Evolutionary conservation across 768 basidiomycete genomes (phyloP), one percentile per base, ranked within the genome.

Genomic region (Agaricus subrufescens): DNA sequence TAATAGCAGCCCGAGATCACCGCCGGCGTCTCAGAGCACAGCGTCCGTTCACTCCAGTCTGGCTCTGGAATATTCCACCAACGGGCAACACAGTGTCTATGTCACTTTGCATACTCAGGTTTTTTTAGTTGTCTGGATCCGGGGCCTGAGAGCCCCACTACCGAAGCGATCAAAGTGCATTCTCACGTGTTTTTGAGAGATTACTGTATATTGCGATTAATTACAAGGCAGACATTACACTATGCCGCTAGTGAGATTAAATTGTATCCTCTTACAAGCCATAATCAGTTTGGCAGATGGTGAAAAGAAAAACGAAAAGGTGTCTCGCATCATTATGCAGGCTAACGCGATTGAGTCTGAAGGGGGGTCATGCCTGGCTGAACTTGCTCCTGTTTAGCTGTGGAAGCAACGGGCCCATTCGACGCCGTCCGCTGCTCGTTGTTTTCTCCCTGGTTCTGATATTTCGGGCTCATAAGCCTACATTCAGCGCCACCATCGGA

Each of bases 401-500:
- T 15, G 11, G 34, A 25, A n/a, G 9, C 29, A 56, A 43, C 10
- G 19, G 19, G 12, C 11, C 10, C n/a, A 19, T 30, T 39, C 52
- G 59, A 42, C 19, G 50, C 31, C 29, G 55, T 43, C 30, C 55
- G 55, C 26, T 50, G 48, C 14, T 56, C 55, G 26, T 19, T 56
- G 42, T 61, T 64, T 14, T 69, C 67, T 26, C 37, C 55, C 66
- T 63, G 26, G 64, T 67, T 37, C 27, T 65, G 62, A 56, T 70
- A 74, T 58, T 74, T 77, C 59, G 67, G 74, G 58, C 73, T 75
- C 52, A 72, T 69, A 46, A 70, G 71, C 61, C 87, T 77, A 68
- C 89, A 92, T 37, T 91, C 88, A 57, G 86, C 85, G 60, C 88
- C 90, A 61, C 88, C 88, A 69, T 92, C 90, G 51, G 90, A 92